These are phyloP conservation scores for Barnettozyma salicaria DNA, from an alignment of 805 yeast species.

Conservation along the genomic window DNA sequence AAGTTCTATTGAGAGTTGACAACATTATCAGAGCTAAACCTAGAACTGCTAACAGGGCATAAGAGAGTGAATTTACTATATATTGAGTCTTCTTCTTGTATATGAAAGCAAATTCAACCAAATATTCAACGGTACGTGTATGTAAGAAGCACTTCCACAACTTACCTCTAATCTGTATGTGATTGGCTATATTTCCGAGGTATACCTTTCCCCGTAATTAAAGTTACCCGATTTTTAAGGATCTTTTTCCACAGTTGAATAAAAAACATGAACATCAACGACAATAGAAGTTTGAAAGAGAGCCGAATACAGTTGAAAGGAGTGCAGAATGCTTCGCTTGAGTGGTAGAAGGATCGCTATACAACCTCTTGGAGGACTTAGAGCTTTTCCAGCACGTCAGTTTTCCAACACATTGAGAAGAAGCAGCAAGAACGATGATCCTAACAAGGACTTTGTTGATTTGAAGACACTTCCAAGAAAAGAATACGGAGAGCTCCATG, in stretches of 20 bases:
- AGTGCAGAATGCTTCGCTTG: constrained; percentile 6
- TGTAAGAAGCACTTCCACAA: no score
- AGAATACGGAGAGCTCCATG: constrained; percentile 21
- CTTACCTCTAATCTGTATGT: no score
- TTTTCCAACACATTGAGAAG: constrained; percentile 1
- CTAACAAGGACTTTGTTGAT: constrained; percentile 10
- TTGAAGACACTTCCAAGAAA: constrained; percentile 22
- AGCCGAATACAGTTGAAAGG: not conserved
- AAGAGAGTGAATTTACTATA: constrained; percentile 1
- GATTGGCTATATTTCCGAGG: no score
- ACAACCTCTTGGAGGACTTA: not conserved
- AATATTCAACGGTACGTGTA: no score
- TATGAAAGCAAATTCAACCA: no score
- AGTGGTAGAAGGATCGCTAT: not conserved
- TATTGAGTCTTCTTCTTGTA: no score
- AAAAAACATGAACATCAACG: not conserved
- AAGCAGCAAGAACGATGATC: not conserved
- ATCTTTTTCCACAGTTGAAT: not conserved
- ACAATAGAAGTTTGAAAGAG: not conserved
- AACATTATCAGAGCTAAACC: constrained; percentile 96
- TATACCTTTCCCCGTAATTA: no score
- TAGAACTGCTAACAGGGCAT: constrained; percentile 86
- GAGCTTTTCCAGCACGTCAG: not conserved
- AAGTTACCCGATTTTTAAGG: no score
- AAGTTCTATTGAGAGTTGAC: constrained; percentile 90